These are phyloP conservation scores for Durio zibethinus DNA, from an alignment of 345 rosid genomes.

Conservation along the genomic window DNA sequence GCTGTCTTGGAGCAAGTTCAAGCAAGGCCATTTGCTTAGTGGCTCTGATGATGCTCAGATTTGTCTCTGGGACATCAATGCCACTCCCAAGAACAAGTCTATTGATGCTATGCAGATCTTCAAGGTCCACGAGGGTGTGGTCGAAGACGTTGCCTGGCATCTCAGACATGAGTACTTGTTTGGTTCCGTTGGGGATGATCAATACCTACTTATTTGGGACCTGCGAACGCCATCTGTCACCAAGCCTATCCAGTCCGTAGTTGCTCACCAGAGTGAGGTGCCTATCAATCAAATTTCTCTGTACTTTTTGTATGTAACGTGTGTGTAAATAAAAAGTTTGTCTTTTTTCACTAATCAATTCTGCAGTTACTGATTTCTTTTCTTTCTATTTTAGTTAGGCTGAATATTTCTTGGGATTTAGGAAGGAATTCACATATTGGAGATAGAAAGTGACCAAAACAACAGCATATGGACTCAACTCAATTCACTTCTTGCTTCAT, in stretches of 20 bases:
- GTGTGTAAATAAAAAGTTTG: no score
- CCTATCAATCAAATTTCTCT: neutral
- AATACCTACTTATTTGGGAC: conserved; percentile 90
- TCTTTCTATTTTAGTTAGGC: neutral
- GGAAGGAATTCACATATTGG: neutral
- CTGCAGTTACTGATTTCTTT: neutral
- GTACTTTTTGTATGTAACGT: neutral
- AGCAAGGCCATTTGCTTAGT: conserved; percentile 87
- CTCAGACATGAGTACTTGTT: conserved; percentile 88
- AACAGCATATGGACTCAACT: neutral
- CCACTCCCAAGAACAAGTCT: conserved; percentile 67
- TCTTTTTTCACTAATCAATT: neutral
- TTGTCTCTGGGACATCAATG: conserved; percentile 92
- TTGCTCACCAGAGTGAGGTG: conserved; percentile 98
- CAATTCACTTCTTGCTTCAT: neutral
- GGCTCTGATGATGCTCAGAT: conserved; percentile 99
- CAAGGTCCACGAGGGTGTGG: conserved; percentile 98
- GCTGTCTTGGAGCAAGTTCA: conserved; percentile 93
- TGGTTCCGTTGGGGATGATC: conserved; percentile 99
- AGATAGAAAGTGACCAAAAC: neutral
- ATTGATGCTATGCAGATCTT: conserved; percentile 85
- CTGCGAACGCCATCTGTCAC: conserved; percentile 63
- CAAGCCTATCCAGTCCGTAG: conserved; percentile 83
- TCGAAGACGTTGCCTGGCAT: conserved; percentile 99
- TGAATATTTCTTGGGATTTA: neutral